Evolutionary conservation across 2,329 filamentous ascomycete species (phyloP).

Genomic region (Bipolaris bicolor): DNA sequence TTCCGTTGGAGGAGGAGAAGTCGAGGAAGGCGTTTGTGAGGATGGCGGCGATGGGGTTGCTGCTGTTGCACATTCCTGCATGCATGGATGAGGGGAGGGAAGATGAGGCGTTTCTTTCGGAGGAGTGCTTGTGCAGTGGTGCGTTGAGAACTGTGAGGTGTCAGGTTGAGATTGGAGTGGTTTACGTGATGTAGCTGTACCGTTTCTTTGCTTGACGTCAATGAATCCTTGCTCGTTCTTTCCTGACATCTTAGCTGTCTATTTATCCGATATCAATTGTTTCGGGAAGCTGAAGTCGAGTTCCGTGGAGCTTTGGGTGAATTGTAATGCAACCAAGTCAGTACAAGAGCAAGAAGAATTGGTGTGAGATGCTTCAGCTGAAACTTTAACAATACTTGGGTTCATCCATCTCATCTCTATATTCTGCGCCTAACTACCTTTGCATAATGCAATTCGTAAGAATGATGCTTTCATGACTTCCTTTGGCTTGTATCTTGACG

Average conservation of each 20-base stretch:
- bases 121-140: slow-evolving; percentile 34
- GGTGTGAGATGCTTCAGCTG: not conserved
- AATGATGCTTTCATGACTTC: slow-evolving; percentile 20
- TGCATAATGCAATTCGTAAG: slow-evolving; percentile 3
- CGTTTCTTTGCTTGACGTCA: slow-evolving; percentile 39
- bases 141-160: slow-evolving; percentile 27
- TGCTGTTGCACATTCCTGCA: slow-evolving; percentile 27
- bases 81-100: slow-evolving; percentile 14
- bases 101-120: slow-evolving; percentile 3
- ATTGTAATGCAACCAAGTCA: not conserved
- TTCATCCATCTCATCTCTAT: not conserved
- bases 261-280: too few species aligned
- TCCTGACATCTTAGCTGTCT: slow-evolving; percentile 28
- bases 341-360: not conserved
- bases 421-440: slow-evolving; percentile 1
- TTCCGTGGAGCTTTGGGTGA: not conserved
- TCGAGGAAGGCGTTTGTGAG: slow-evolving; percentile 66
- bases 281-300: not conserved
- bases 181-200: slow-evolving; percentile 7
- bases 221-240: slow-evolving; percentile 31
- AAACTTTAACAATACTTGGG: not conserved
- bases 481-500: slow-evolving; percentile 14
- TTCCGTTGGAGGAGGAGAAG: slow-evolving; percentile 62
- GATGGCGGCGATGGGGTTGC: slow-evolving; percentile 57
- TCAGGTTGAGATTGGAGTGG: not conserved